phyloP scores from a whole-genome alignment of 108 stramenopile genomes.

The Skeletonema menzelii region DNA sequence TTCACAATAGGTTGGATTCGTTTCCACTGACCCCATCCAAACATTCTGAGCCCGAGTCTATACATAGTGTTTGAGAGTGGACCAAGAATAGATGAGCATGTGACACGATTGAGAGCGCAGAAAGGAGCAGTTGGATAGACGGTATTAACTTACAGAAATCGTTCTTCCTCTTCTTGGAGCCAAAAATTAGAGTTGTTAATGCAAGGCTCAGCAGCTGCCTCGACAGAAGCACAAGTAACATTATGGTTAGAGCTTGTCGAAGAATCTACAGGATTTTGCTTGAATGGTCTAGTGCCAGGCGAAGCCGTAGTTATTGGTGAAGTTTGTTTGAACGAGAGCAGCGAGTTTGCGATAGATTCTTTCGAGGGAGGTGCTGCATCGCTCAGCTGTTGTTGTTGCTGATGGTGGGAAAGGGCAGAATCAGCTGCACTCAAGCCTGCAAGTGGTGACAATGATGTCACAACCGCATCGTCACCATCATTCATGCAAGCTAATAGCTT shows the following conservation, averaged over 20 bases:
- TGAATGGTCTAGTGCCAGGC: background rate
- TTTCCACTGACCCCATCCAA: constrained; percentile 44
- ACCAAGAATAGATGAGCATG: background rate
- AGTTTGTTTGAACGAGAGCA: background rate
- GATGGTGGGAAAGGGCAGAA: background rate
- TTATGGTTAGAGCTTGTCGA: background rate
- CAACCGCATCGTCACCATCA: background rate
- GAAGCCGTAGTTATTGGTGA: background rate
- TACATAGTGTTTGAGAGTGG: background rate
- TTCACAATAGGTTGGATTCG: constrained; percentile 33
- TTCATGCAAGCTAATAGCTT: background rate
- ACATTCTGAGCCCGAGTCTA: constrained; percentile 18
- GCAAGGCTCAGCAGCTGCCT: background rate
- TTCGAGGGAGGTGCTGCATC: background rate
- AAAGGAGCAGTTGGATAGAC: background rate
- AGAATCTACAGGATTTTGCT: background rate
- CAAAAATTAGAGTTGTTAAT: constrained; percentile 26
- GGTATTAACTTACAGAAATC: constrained; percentile 20
- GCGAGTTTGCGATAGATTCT: background rate
- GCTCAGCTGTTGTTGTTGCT: background rate
- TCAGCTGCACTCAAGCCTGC: background rate
- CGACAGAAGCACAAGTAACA: background rate
- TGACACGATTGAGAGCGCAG: background rate
- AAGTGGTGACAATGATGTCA: background rate
- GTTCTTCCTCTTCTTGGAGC: constrained; percentile 42